Base-by-base conservation (phyloP, 2,329 filamentous ascomycete genomes). In the Diaporthe caulivora region DNA sequence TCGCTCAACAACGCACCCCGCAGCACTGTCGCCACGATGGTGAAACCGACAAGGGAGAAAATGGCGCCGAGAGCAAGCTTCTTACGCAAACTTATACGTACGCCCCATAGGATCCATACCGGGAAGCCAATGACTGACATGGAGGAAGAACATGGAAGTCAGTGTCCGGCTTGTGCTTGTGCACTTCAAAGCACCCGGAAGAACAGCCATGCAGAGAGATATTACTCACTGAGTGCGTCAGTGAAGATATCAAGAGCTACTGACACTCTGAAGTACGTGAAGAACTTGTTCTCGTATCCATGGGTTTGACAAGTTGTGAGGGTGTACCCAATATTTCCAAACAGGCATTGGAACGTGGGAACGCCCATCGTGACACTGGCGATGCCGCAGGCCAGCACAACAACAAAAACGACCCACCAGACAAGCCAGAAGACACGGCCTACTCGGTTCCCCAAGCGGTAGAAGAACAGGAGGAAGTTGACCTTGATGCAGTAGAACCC, bases 391-490 rank as follows among this genome's bases (percentile, higher is more conserved):
- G 53, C 73, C 49, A 75, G 47, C 26, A 75, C 71, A 7, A 75
- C 18, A 13, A 34, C 37, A 24, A 75, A 73, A 6, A 69, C 57
- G 11, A 67, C 21, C 73, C 73, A 75, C 73, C 73, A 75, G 21
- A 71, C 21, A 5, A 54, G n/a, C 57, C 60, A 65, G 34, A 75
- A 75, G 0, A 65, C 24, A 1, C 44, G 65, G 1, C 58, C 57
- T 2, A 60, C 60, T 8, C 73, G 65, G 13, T 69, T 70, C 6
- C 71, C 73, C 34, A 75, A 17, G 4, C 73, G 73, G 29, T 72
- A 72, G 26, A 75, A 75, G 42, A 75, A 75, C 34, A 75, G 44
- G 44, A 75, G 54, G 58, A 75, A 75, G 44, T 75, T 75, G 60
- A 72, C 53, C 71, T 75, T 75, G 67, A 75, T 73, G 31, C 65